These are phyloP conservation scores for Picea engelmannii DNA, from an alignment of 83 land plant genomes.

Conservation along the genomic window DNA sequence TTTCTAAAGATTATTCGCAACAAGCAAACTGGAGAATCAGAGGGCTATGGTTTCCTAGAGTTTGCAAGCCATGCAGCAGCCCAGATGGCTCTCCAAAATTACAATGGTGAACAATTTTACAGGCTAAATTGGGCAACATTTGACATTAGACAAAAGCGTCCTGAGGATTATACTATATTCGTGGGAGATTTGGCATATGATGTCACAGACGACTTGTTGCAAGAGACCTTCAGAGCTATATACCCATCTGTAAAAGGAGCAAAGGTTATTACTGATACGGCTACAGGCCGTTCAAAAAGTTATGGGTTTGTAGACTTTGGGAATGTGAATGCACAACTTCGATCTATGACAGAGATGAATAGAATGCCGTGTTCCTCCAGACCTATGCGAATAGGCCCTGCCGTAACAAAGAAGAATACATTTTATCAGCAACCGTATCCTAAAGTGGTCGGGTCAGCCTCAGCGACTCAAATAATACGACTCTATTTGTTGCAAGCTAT, in stretches of 20 bases:
- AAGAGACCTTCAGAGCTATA: too few relatives aligned
- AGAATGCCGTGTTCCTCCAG: constrained; percentile 57
- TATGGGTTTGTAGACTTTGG: background rate
- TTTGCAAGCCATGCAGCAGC: constrained; percentile 49
- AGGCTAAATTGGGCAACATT: constrained; percentile 61
- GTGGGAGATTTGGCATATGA: constrained; percentile 33
- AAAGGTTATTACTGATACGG: too few relatives aligned
- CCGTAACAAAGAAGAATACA: too few relatives aligned
- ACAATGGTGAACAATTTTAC: constrained; percentile 53
- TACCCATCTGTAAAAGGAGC: too few relatives aligned
- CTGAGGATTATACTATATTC: constrained; percentile 47
- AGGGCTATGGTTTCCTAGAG: constrained; percentile 73
- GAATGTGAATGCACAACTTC: constrained; percentile 36
- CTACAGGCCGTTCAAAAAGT: too few relatives aligned
- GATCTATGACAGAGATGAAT: constrained; percentile 69
- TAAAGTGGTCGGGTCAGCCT: too few relatives aligned
- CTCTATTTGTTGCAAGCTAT: too few relatives aligned
- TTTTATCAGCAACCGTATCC: too few relatives aligned
- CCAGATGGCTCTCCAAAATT: constrained; percentile 45
- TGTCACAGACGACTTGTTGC: too few relatives aligned
- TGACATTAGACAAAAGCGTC: constrained; percentile 9
- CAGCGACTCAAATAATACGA: too few relatives aligned
- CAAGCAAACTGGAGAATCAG: too few relatives aligned
- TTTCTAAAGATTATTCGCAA: too few relatives aligned
- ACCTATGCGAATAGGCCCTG: constrained; percentile 62